Conservation (phyloP, 805 yeast genomes). For the Lachancea thermotolerans region DNA sequence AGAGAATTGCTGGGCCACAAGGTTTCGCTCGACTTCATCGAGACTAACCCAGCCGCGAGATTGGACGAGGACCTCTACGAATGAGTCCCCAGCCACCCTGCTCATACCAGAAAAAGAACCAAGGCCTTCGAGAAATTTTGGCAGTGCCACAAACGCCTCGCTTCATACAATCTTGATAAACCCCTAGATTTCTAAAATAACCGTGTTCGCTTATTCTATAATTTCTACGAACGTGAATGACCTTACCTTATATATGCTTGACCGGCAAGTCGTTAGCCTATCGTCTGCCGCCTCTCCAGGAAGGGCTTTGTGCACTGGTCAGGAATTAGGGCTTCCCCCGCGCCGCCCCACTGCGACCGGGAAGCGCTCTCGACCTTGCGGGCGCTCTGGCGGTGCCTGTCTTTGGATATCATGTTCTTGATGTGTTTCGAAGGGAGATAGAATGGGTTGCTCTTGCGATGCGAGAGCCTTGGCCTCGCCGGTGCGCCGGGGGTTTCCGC, state of each 20-base stretch:
- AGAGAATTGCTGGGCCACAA: slow-evolving; percentile 97
- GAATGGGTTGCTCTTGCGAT: slow-evolving; percentile 17
- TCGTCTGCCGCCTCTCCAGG: slow-evolving; percentile 7
- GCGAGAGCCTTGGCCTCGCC: slow-evolving; percentile 9
- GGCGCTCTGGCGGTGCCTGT: slow-evolving; percentile 2
- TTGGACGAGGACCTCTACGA: slow-evolving; percentile 66
- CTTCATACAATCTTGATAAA: background rate
- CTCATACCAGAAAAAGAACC: background rate
- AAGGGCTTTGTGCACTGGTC: slow-evolving; percentile 1
- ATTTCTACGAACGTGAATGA: slow-evolving; percentile 1
- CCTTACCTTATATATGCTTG: background rate
- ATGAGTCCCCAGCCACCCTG: slow-evolving; percentile 8
- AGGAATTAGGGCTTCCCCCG: background rate
- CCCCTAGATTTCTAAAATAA: background rate
- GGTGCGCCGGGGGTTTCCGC: background rate
- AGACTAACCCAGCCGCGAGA: slow-evolving; percentile 95
- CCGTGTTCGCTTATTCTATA: slow-evolving; percentile 1
- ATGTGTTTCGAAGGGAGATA: slow-evolving; percentile 17
- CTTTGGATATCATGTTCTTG: slow-evolving; percentile 11
- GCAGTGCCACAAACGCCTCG: background rate
- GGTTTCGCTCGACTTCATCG: slow-evolving; percentile 89
- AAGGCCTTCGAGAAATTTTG: background rate
- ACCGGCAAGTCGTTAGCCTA: background rate
- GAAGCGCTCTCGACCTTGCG: background rate
- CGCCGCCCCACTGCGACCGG: background rate